Evolutionary conservation across 2,329 filamentous ascomycete genomes (phyloP).

Genomic region (Byssochlamys sp.): DNA sequence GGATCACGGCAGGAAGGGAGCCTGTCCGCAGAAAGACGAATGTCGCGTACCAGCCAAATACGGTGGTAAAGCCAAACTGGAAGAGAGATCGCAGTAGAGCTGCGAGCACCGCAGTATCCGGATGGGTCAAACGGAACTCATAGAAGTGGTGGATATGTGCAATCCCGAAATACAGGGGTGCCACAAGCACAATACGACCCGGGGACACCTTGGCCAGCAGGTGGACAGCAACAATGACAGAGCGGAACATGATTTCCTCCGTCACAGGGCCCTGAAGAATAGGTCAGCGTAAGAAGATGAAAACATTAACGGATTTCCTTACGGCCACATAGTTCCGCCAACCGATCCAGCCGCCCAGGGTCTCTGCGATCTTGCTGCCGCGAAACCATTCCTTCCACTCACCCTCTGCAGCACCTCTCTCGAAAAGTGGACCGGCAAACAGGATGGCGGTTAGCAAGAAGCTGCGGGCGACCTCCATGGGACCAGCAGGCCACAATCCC

Average conservation of each 20-base stretch:
- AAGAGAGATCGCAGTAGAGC: slow-evolving; percentile 64
- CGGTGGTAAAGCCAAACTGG: slow-evolving; percentile 79
- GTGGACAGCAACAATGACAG: slow-evolving; percentile 72
- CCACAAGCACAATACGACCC: slow-evolving; percentile 60
- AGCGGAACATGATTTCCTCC: slow-evolving; percentile 89
- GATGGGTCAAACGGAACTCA: slow-evolving; percentile 77
- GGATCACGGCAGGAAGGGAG: slow-evolving; percentile 63
- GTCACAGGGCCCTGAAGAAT: slow-evolving; percentile 64
- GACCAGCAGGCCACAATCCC: slow-evolving; percentile 69
- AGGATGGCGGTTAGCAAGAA: slow-evolving; percentile 66
- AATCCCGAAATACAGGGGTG: slow-evolving; percentile 81
- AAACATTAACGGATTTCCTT: slow-evolving; percentile 27
- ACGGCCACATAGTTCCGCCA: slow-evolving; percentile 84
- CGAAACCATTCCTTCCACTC: slow-evolving; percentile 57
- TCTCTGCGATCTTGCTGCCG: slow-evolving; percentile 46
- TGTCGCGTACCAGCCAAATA: slow-evolving; percentile 88
- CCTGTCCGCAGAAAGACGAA: slow-evolving; percentile 82
- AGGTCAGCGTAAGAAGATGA: background rate
- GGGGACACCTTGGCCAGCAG: slow-evolving; percentile 56
- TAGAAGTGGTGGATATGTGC: slow-evolving; percentile 94
- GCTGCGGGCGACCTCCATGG: slow-evolving; percentile 53
- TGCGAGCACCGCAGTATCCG: slow-evolving; percentile 53
- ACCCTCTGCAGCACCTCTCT: slow-evolving; percentile 63
- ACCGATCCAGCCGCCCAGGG: slow-evolving; percentile 64
- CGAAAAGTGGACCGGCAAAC: slow-evolving; percentile 77